A percentile compares a stretch with the other conserved stretches of the same genome.
phyloP scores from a whole-genome alignment of 805 yeast genomes.

The Cyberlindnera maritima region DNA sequence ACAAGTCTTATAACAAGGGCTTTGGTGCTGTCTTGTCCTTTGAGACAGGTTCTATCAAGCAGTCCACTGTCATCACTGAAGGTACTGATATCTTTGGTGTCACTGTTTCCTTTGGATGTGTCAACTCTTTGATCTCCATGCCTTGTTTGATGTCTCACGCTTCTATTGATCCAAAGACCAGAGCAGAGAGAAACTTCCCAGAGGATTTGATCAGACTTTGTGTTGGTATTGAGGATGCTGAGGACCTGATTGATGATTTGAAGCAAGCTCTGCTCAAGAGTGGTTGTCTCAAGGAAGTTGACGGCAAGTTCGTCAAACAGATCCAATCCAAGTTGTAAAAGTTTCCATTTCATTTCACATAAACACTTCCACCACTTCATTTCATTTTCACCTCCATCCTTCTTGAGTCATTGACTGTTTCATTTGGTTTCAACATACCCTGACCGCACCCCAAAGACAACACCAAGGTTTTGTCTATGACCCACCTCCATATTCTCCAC shows the following conservation, averaged over 20 bases:
- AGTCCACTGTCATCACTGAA: constrained; percentile 72
- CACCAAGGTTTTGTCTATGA: neutral
- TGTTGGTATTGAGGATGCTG: constrained; percentile 83
- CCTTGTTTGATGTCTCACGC: constrained; percentile 98
- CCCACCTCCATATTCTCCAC: neutral
- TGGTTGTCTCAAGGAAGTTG: constrained; percentile 45
- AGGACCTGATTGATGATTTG: constrained; percentile 81
- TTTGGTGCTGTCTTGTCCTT: constrained; percentile 88
- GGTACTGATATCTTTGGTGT: constrained; percentile 76
- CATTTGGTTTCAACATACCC: constrained; percentile 10
- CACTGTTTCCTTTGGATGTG: constrained; percentile 93
- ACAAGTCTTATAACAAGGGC: constrained; percentile 73
- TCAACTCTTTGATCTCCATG: constrained; percentile 86
- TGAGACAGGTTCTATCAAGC: constrained; percentile 74
- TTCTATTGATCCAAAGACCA: constrained; percentile 83
- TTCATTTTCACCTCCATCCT: neutral
- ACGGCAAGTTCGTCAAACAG: constrained; percentile 26
- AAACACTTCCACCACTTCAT: too few relatives aligned
- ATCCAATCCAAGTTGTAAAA: constrained; percentile 22
- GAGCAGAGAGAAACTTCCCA: constrained; percentile 86
- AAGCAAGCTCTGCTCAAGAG: constrained; percentile 65
- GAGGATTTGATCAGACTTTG: constrained; percentile 90
- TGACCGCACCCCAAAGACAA: neutral
- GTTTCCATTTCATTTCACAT: neutral
- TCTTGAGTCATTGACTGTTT: constrained; percentile 3